Evolutionary conservation across 202 grass and related monocot species (phyloP).

Genomic region (Elaeis oleifera): DNA sequence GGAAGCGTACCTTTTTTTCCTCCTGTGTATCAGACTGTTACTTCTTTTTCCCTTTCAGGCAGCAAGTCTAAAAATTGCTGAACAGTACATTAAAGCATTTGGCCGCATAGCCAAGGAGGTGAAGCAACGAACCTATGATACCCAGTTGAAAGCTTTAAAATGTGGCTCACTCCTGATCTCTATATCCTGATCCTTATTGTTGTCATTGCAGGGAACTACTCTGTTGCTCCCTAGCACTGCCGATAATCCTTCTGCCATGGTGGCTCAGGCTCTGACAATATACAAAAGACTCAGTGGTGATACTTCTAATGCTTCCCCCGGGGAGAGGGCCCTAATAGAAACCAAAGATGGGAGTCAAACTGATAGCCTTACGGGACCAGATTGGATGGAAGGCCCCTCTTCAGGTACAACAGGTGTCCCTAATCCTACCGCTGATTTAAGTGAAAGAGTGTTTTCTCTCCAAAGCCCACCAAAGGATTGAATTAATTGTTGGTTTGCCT

Average conservation of each 20-base stretch:
- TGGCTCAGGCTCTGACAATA: slow-evolving; percentile 60
- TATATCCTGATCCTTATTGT: slow-evolving; percentile 3
- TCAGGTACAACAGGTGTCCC: background rate
- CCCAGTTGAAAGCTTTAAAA: background rate
- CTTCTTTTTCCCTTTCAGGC: slow-evolving; percentile 25
- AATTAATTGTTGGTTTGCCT: slow-evolving; percentile 8
- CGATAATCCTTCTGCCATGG: slow-evolving; percentile 57
- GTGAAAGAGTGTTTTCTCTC: slow-evolving; percentile 36
- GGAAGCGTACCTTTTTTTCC: background rate
- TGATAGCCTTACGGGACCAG: slow-evolving; percentile 3
- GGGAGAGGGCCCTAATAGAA: slow-evolving; percentile 17
- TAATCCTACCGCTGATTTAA: background rate
- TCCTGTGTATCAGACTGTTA: background rate
- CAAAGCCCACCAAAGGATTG: slow-evolving; percentile 33
- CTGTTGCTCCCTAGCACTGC: slow-evolving; percentile 54
- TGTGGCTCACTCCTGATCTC: background rate
- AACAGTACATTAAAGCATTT: slow-evolving; percentile 82
- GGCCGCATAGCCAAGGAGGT: slow-evolving; percentile 65
- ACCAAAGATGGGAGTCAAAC: slow-evolving; percentile 9
- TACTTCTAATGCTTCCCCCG: background rate
- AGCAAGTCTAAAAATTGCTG: slow-evolving; percentile 65
- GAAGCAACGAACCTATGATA: slow-evolving; percentile 4
- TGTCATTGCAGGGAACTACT: slow-evolving; percentile 48
- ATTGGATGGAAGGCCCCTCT: slow-evolving; percentile 13
- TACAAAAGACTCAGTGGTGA: slow-evolving; percentile 28